Evolutionary conservation across 441 rosid genomes (phyloP).

Genomic region (Pelargonium cotyledonis): DNA sequence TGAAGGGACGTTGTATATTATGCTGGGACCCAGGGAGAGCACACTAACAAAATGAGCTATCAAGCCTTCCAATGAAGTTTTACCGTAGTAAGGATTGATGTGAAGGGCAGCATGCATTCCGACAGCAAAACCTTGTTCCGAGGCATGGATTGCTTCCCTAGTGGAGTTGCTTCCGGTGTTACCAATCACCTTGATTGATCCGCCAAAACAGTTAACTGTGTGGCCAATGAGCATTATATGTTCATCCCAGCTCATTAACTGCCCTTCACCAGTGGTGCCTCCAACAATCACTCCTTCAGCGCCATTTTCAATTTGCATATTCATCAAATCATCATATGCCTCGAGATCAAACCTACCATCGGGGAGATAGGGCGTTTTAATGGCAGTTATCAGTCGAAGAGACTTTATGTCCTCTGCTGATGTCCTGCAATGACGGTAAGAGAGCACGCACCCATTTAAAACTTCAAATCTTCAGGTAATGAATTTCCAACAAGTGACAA

Average conservation of each 20-base stretch:
- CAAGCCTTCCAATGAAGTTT: slow-evolving; percentile 74
- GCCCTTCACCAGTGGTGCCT: slow-evolving; percentile 93
- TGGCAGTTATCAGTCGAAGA: slow-evolving; percentile 73
- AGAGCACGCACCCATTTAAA: slow-evolving; percentile 4
- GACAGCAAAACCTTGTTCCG: slow-evolving; percentile 88
- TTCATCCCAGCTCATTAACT: slow-evolving; percentile 93
- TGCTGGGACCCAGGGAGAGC: slow-evolving; percentile 78
- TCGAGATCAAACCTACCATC: slow-evolving; percentile 93
- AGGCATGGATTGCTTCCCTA: slow-evolving; percentile 85
- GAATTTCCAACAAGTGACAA: not conserved
- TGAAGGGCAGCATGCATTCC: slow-evolving; percentile 95
- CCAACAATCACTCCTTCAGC: slow-evolving; percentile 82
- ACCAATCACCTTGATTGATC: slow-evolving; percentile 67
- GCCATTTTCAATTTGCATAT: slow-evolving; percentile 59
- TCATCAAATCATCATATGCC: slow-evolving; percentile 67
- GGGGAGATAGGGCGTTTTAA: slow-evolving; percentile 79
- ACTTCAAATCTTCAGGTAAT: not conserved
- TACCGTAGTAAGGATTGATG: slow-evolving; percentile 86
- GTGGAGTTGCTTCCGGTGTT: slow-evolving; percentile 94
- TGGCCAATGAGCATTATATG: slow-evolving; percentile 88
- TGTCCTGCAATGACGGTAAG: slow-evolving; percentile 40
- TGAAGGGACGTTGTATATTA: slow-evolving; percentile 81
- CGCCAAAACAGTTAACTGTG: slow-evolving; percentile 75
- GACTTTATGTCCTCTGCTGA: slow-evolving; percentile 57
- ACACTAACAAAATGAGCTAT: slow-evolving; percentile 63